phyloP scores from a whole-genome alignment of 768 basidiomycete species.

The Mycena chlorophos region DNA sequence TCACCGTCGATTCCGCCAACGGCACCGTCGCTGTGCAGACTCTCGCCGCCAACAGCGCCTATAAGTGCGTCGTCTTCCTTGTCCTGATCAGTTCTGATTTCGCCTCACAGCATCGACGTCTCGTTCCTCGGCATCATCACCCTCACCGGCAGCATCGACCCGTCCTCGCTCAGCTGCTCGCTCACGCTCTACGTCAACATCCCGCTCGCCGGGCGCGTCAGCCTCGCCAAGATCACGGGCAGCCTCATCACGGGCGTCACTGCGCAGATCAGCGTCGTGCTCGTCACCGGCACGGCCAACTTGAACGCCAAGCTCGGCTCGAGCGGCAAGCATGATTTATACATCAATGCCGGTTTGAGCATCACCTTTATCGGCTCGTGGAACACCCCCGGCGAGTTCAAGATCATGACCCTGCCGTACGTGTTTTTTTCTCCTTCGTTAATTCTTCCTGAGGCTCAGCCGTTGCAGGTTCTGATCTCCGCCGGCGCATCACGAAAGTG shows the following conservation, averaged over 20 bases:
- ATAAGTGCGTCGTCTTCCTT: too few relatives aligned
- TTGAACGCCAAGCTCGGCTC: neutral
- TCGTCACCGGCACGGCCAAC: neutral
- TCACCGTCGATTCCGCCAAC: neutral
- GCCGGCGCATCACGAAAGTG: too few relatives aligned
- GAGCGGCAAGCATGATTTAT: neutral
- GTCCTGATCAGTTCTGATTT: too few relatives aligned
- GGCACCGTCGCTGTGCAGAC: neutral
- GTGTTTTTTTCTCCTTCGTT: too few relatives aligned
- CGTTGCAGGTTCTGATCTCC: too few relatives aligned
- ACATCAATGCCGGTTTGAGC: neutral
- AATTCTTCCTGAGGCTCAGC: too few relatives aligned
- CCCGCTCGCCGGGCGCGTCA: constrained; percentile 3
- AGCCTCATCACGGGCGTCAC: constrained; percentile 5
- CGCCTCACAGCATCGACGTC: neutral
- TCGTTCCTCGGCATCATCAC: neutral
- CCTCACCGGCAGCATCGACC: neutral
- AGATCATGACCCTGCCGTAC: neutral
- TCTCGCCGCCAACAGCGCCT: neutral
- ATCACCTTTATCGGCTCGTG: neutral
- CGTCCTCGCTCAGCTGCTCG: neutral
- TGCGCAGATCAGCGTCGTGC: neutral
- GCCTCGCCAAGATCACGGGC: neutral
- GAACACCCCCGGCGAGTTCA: neutral
- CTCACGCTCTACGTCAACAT: constrained; percentile 8